Evolutionary conservation across 2,329 filamentous ascomycete genomes (phyloP), one percentile per base, ranked within the genome.

Genomic region (Fusarium decemcellulare): DNA sequence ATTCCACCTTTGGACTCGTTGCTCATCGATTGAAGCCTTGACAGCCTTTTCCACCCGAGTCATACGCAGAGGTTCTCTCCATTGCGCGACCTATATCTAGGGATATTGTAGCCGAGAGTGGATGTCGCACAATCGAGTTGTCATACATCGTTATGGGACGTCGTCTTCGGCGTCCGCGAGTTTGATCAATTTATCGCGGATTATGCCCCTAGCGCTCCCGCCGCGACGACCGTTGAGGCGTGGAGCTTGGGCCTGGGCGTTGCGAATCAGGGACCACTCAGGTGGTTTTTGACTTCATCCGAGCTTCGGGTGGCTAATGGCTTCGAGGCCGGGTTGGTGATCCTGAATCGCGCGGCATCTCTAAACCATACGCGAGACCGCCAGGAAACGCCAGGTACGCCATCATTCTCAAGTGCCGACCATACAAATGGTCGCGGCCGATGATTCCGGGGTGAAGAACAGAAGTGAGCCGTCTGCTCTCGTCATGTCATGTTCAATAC

Each of bases 51-150:
- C 47, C 46, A 11, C 54, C 48, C 27, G 43, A 50, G 54, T 57
- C 54, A 57, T 34, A 50, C 23, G 52, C 52, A 48, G 42, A 48
- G 37, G 43, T 44, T 32, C 16, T 56, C 42, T 23, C 15, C 5
- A 16, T 29, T 46, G 15, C 53, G 18, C 42, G 18, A 47, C 42
- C 43, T 47, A 14, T 15, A 16, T 10, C 18, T 48, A 39, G 42
- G 44, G 34, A 39, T 37, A 47, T 30, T 36, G 29, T 44, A 48
- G 39, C 29, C 15, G 53, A 40, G 40, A 48, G 34, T 64, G 54
- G 23, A 57, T 57, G 66, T 74, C 59, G 59, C 70, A 74, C 62
- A 74, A 73, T 74, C 68, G 58, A 72, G 63, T 63, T 74, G 70
- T 74, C 72, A 72, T 73, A 67, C 72, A 74, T 68, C 47, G 57